phyloP scores from a whole-genome alignment of 352 stramenopile genomes.

The Pythium aristosporum region DNA sequence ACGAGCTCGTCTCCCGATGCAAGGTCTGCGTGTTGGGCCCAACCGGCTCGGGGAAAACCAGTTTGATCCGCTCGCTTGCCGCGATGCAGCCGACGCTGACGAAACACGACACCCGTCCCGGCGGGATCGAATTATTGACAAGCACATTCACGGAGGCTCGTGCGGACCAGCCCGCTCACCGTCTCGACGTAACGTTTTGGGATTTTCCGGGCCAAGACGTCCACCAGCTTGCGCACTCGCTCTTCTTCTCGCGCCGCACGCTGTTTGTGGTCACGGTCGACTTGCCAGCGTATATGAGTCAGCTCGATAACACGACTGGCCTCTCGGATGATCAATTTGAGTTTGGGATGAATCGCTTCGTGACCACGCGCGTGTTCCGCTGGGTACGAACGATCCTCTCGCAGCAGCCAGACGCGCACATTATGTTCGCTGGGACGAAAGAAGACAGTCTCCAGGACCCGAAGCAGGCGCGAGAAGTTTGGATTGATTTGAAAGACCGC shows the following conservation, averaged over 20 bases:
- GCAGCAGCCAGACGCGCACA: conserved; percentile 10
- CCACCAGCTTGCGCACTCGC: conserved; percentile 7
- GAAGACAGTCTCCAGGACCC: not conserved
- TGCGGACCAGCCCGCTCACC: not conserved
- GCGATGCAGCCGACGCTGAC: conserved; percentile 11
- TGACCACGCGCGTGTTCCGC: not conserved
- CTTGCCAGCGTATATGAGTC: conserved; percentile 2
- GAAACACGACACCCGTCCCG: not conserved
- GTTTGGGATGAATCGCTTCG: conserved; percentile 10
- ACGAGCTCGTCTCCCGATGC: conserved; percentile 17
- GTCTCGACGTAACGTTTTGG: conserved; percentile 17
- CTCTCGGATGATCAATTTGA: not conserved
- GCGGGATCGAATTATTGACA: not conserved
- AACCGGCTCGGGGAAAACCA: conserved; percentile 35
- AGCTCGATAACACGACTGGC: not conserved
- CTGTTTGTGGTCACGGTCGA: conserved; percentile 15
- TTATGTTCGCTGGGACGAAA: conserved; percentile 20
- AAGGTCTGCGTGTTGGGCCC: conserved; percentile 36
- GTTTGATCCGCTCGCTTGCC: conserved; percentile 33
- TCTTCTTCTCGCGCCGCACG: conserved; percentile 10
- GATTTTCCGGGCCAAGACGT: conserved; percentile 14
- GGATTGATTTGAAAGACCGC: not conserved
- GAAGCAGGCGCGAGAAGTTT: not conserved
- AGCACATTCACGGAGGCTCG: not conserved
- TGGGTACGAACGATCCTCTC: conserved; percentile 19